Base-by-base conservation (phyloP, 179 eudicot species). In the Nepenthes alata region DNA sequence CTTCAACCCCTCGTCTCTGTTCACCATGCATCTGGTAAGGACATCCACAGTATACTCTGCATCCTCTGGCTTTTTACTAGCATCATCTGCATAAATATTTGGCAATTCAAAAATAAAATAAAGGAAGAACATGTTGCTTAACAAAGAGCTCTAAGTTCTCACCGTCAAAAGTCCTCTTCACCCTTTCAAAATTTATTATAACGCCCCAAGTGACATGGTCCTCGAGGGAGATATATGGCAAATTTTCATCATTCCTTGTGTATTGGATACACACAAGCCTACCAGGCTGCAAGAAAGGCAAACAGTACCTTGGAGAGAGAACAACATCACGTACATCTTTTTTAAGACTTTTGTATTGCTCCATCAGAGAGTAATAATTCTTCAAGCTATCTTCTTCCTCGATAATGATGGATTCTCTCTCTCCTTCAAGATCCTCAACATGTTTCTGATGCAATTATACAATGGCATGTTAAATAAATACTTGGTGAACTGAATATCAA, bases 271-370 rank as follows among this genome's bases (percentile, higher is more conserved):
- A 84, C 41, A 84, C 86, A 75, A 91, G 98, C 75, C 98, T 81
- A 54, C 98, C 98, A 59, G 98, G 96, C 78, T 91, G 96, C 74
- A 91, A 73, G 79, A 88, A 91, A 16, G 96, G 98, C 66, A 91
- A 81, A 73, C 96, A 86, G 67, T 89, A 81, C 74, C 74, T 85
- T 6, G 96, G 86, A 70, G 89, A 62, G 60, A 75, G 72, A 35
- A 89, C 73, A 58, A 84, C 76, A 58, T 80, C 93, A 44, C 86
- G 89, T 8, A 86, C 82, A 67, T 84, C 96, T 72, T 85, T 80
- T 74, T 80, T 91, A 74, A 86, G 72, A 65, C 76, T 74, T 77
- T 68, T 89, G 66, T 84, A 80, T 62, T 91, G 98, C 83, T 89
- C 75, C 50, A 91, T 68, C 56, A 83, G 70, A 66, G 91, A 84